A percentile compares a stretch with the other conserved stretches of the same genome.
Evolutionary conservation across 192 early-diverging fungal species (phyloP).

Genomic region (Obelidium mucronatum): DNA sequence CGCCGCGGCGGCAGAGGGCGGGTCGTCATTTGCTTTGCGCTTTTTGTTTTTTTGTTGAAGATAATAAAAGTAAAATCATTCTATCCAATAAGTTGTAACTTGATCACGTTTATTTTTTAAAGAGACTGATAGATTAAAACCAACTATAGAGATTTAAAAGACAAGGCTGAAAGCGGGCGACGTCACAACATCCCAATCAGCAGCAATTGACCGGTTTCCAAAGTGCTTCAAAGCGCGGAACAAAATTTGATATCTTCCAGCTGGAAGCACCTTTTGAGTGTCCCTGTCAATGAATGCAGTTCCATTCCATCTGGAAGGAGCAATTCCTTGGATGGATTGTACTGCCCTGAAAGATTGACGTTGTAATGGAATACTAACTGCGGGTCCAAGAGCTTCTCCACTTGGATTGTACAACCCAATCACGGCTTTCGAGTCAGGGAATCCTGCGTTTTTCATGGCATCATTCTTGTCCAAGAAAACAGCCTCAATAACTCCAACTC

Average conservation of each 20-base stretch:
- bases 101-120: no score
- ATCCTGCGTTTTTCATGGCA: not conserved
- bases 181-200: not conserved
- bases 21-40: no score
- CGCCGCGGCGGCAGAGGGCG: not conserved
- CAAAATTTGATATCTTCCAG: not conserved
- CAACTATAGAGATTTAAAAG: not conserved
- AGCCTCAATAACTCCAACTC: not conserved
- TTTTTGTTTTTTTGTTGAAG: no score
- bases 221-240: slow-evolving; percentile 1
- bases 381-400: not conserved
- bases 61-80: no score
- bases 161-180: not conserved
- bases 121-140: no score
- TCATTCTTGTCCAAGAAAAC: not conserved
- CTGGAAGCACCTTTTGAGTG: not conserved
- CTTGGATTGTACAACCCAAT: not conserved
- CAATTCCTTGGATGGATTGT: not conserved
- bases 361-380: no score
- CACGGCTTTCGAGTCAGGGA: not conserved
- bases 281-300: not conserved
- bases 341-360: slow-evolving; percentile 4
- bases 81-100: no score
- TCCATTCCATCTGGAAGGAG: not conserved
- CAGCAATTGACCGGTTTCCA: not conserved